These are phyloP conservation scores for Aspergillus conjunctus DNA, from an alignment of 495 filamentous ascomycete species.

Conservation along the genomic window DNA sequence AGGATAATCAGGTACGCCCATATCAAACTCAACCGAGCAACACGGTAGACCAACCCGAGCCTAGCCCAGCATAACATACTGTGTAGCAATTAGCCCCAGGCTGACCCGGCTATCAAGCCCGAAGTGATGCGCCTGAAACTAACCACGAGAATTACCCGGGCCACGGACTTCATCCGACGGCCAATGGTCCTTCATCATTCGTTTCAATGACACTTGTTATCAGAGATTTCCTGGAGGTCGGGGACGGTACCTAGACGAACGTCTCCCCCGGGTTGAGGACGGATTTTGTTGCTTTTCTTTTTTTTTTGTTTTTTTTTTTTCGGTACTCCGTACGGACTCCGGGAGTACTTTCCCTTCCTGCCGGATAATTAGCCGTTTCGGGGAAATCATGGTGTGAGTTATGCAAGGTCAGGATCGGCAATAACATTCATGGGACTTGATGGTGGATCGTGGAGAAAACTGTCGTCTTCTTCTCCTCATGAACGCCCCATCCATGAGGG, in stretches of 20 bases:
- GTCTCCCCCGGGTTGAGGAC: background rate
- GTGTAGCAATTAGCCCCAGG: too few relatives aligned
- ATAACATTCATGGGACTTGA: background rate
- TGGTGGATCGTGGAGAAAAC: background rate
- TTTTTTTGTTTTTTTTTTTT: too few relatives aligned
- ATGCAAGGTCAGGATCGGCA: background rate
- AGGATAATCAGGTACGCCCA: background rate
- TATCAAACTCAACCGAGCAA: background rate
- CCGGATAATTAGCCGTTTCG: background rate
- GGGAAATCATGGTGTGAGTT: background rate
- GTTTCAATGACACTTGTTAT: background rate
- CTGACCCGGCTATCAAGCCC: too few relatives aligned
- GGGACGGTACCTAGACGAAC: background rate
- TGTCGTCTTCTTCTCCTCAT: too few relatives aligned
- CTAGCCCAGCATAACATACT: too few relatives aligned
- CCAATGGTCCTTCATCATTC: too few relatives aligned
- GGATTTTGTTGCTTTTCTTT: background rate
- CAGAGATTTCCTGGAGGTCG: too few relatives aligned
- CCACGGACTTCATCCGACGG: constrained; percentile 4
- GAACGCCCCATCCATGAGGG: too few relatives aligned
- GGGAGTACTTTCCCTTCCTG: background rate
- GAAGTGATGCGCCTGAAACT: background rate
- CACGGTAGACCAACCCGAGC: background rate
- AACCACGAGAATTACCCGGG: constrained; percentile 4
- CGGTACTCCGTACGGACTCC: too few relatives aligned